Evolutionary conservation across 352 stramenopile genomes (phyloP), one percentile per base, ranked within the genome.

Genomic region (Globisporangium sylvaticum): DNA sequence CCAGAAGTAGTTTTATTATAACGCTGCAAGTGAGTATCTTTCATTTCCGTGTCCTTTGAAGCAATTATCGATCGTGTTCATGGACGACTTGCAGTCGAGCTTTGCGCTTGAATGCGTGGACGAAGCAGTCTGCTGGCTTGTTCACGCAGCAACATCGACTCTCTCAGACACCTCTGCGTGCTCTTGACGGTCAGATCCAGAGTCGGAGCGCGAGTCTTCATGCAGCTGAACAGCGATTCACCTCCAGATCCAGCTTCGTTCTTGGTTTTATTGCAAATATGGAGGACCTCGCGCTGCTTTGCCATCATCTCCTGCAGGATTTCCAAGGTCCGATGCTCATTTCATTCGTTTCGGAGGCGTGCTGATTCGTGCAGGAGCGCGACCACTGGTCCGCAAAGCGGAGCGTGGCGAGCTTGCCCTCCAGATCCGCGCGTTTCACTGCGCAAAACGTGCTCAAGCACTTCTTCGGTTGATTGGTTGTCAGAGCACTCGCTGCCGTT

Each of bases 381-480:
- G 37, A 15, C 48, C 48, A 37, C 25, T 20, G 31, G 18, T 59
- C 32, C 15, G 55, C 32, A 7, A 80, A 31, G 25, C 62, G 64
- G 14, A 54, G 54, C 14, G 73, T 79, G 4, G 73, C 71, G 20
- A 83, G 58, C 48, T 68, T 50, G 27, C 76, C 62, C 34, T 67
- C 61, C 8, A 83, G 27, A 39, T 67, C 57, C 15, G 71, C 59
- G 20, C 64, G 48, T 46, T 80, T 81, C 10, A 72, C 66, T 1
- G 64, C 71, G 34, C 62, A 79, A 20, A 83, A 83, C 0, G 65
- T 81, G 32, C n/a, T 8, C 22, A 64, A 55, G 37, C 12, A 20
- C 52, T 55, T 39, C n/a, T n/a, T n/a, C n/a, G n/a, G n/a, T 6
- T 25, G 52, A 12, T 18, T 32, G 24, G 24, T 32, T 55, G 22